Conservation (phyloP, 2,329 filamentous ascomycete genomes). For the Blastomyces silverae region DNA sequence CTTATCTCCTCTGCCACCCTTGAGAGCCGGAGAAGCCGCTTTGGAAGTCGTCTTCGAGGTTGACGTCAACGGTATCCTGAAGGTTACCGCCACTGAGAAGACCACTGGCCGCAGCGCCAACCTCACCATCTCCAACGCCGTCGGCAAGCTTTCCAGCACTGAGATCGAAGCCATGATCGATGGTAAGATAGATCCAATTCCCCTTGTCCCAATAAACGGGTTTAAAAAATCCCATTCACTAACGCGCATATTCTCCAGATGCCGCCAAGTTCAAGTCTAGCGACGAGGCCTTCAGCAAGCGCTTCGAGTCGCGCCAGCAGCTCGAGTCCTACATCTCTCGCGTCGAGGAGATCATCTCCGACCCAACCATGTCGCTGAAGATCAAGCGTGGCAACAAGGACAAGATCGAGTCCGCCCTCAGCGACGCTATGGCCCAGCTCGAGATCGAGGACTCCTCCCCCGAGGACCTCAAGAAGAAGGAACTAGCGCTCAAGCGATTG, state of each 20-base stretch:
- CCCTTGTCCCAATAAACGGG: not conserved
- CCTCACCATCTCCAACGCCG: conserved; percentile 99
- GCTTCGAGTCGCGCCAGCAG: conserved; percentile 98
- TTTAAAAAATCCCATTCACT: conserved; percentile 19
- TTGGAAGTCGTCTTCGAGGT: conserved; percentile 99
- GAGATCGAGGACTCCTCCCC: conserved; percentile 87
- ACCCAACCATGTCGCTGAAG: conserved; percentile 92
- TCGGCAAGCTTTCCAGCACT: conserved; percentile 87
- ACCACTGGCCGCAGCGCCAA: conserved; percentile 95
- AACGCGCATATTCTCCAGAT: conserved; percentile 45
- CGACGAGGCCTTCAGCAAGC: conserved; percentile 99
- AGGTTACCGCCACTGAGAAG: conserved; percentile 99
- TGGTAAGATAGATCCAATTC: conserved; percentile 45
- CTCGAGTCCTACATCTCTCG: conserved; percentile 98
- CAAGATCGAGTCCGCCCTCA: conserved; percentile 96
- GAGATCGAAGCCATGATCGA: conserved; percentile 99
- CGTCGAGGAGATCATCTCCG: conserved; percentile 97
- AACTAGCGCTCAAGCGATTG: conserved; percentile 92
- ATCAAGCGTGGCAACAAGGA: conserved; percentile 99
- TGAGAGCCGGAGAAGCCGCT: conserved; percentile 92
- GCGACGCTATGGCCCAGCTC: conserved; percentile 94
- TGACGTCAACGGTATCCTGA: conserved; percentile 99
- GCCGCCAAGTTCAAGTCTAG: conserved; percentile 98
- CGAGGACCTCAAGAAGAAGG: conserved; percentile 99
- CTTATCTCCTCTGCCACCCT: conserved; percentile 72